These are phyloP conservation scores for Wallacemonas sp. DNA, from an alignment of 208 protist genomes.

Conservation along the genomic window DNA sequence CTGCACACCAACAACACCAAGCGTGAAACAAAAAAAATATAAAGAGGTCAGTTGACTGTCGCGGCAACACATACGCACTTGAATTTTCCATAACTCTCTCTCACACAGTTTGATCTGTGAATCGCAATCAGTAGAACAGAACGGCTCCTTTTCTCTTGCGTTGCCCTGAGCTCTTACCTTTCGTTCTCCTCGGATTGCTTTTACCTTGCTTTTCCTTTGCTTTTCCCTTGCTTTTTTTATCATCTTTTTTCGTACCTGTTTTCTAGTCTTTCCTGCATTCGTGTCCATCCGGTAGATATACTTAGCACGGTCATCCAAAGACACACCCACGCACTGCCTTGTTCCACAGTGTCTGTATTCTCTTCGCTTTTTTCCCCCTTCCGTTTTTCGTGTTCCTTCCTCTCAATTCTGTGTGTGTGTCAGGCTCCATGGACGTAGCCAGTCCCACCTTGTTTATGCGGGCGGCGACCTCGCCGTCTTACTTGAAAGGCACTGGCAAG, in stretches of 20 bases:
- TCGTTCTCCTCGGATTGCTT: background rate
- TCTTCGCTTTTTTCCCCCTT: conserved; percentile 1
- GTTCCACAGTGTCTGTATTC: conserved; percentile 2
- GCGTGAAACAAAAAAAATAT: too few relatives aligned
- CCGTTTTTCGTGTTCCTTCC: background rate
- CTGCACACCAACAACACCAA: too few relatives aligned
- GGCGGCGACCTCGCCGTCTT: conserved; percentile 8
- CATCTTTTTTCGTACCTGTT: conserved; percentile 1
- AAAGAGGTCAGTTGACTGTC: too few relatives aligned
- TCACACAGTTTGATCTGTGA: too few relatives aligned
- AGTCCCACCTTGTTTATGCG: conserved; percentile 3
- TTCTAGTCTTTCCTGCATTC: background rate
- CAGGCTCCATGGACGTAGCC: conserved; percentile 9
- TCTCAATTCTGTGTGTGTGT: background rate
- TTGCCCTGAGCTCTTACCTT: conserved; percentile 13
- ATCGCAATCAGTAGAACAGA: too few relatives aligned
- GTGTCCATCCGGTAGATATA: background rate
- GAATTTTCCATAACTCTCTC: too few relatives aligned
- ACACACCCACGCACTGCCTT: too few relatives aligned
- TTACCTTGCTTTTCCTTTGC: conserved; percentile 6
- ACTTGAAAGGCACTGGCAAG: background rate
- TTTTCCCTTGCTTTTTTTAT: conserved; percentile 4
- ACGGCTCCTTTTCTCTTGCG: conserved; percentile 13
- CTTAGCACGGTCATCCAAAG: too few relatives aligned
- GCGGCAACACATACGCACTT: too few relatives aligned